Evolutionary conservation across 345 rosid species (phyloP), one percentile per base, ranked within the genome.

Genomic region (Euclidium syriacum): DNA sequence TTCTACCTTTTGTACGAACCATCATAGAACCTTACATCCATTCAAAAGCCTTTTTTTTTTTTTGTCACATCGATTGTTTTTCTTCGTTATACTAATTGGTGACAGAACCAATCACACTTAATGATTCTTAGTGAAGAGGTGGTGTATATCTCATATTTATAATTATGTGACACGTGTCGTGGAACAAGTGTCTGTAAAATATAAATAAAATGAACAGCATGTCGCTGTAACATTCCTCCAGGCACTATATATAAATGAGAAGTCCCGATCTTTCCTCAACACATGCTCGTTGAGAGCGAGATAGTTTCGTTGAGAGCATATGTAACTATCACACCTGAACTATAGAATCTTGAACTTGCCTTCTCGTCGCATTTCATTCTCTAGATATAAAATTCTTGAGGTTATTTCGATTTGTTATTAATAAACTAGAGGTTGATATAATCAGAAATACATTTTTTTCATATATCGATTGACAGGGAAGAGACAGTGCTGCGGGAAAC

Each of bases 401-500:
- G 22, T 16, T 40, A 24, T 40, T 22, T 27, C 25, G 11, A 30
- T 33, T 43, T 65, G 36, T 5, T 15, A 5, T 5, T 15, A 5
- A 53, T 4, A 10, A 27, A 27, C 34, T 0, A 62, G 43, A n/a
- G 33, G 33, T 38, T 36, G 27, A 18, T n/a, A n/a, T n/a, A n/a
- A n/a, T n/a, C n/a, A n/a, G n/a, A n/a, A n/a, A n/a, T n/a, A n/a
- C n/a, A n/a, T n/a, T n/a, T n/a, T n/a, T n/a, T n/a, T n/a, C n/a
- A n/a, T n/a, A n/a, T n/a, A n/a, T 25, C 23, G 23, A 51, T 65
- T 58, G 51, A 73, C 62, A 49, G 70, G 70, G 70, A 64, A 64
- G 75, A 71, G 70, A 64, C 65, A 71, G 75, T 63, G 70, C 54
- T 64, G 53, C 66, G 66, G 15, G 42, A 34, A 43, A 71, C 75